Conservation (phyloP, 257 asterid species). For the Rehmannia glutinosa region DNA sequence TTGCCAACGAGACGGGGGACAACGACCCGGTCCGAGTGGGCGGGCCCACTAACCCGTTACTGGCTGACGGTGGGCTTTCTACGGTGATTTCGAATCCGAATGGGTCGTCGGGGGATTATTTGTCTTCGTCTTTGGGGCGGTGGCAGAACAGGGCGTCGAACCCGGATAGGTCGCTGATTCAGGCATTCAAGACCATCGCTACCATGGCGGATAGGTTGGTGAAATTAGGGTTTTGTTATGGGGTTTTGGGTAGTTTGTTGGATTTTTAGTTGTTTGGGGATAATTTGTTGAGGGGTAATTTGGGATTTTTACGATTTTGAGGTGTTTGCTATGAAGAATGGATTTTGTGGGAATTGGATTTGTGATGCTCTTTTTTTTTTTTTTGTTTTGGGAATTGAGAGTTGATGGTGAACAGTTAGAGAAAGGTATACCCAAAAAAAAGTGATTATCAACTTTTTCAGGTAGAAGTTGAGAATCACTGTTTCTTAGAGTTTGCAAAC, state of each 20-base stretch:
- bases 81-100: slow-evolving; percentile 52
- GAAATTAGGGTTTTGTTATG: background rate
- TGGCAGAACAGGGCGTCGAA: slow-evolving; percentile 54
- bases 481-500: too few species aligned
- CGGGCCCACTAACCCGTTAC: slow-evolving; percentile 45
- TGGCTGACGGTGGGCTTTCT: slow-evolving; percentile 47
- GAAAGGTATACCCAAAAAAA: too few species aligned
- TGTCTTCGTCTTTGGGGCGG: slow-evolving; percentile 40
- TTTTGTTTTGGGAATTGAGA: too few species aligned
- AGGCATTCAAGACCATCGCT: slow-evolving; percentile 50
- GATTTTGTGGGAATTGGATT: background rate
- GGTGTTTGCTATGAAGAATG: background rate
- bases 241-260: background rate
- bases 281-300: background rate
- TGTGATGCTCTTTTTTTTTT: too few species aligned
- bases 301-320: background rate
- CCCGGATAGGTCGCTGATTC: slow-evolving; percentile 44
- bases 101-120: slow-evolving; percentile 39
- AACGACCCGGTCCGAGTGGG: slow-evolving; percentile 57
- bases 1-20: slow-evolving; percentile 51
- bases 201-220: slow-evolving; percentile 49
- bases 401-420: too few species aligned
- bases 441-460: too few species aligned
- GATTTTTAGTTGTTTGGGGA: background rate
- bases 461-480: too few species aligned